Evolutionary conservation across 2,329 filamentous ascomycete genomes (phyloP), one percentile per base, ranked within the genome.

Genomic region (Botrytis pseudocinerea): DNA sequence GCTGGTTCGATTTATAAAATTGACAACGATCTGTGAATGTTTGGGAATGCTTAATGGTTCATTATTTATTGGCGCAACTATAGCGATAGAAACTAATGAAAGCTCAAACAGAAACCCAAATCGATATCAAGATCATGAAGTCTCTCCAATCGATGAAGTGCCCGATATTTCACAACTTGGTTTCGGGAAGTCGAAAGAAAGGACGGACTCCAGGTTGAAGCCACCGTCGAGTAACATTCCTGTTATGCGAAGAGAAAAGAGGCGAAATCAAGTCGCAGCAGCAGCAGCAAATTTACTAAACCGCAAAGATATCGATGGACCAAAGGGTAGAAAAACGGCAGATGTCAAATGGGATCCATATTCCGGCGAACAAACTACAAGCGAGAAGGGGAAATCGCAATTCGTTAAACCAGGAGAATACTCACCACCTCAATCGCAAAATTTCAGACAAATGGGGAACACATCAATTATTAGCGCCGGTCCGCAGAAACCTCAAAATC

Each of bases 331-430:
- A 69, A 75, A 76, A 57, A 72, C 76, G 14, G 80, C 81, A 69
- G 84, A 87, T 74, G 85, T 85, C 35, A 83, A 85, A 76, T 92
- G 90, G 90, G 90, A 93, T 81, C 87, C 87, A 65, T 88, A 87
- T 79, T 91, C 91, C 4, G 90, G 89, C 14, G 90, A 92, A 78
- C 88, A 89, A 57, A 90, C 88, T 8, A 86, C 84, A n/a, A 87
- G 83, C 71, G 82, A 85, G 32, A 85, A 83, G 65, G 89, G 89
- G 22, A 87, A 85, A 73, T 83, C 87, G 40, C 86, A 86, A 57
- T 88, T 88, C 74, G 85, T 88, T 40, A 87, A 86, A 74, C 87
- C 90, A 28, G 85, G 86, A 46, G 83, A 86, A 73, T 87, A 83
- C 75, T 83, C 80, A 4, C 82, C 77, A 40, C 76, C 77, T 38